Evolutionary conservation across 164 flowering plant species (phyloP).

Genomic region (Magnolia kwangsiensis): DNA sequence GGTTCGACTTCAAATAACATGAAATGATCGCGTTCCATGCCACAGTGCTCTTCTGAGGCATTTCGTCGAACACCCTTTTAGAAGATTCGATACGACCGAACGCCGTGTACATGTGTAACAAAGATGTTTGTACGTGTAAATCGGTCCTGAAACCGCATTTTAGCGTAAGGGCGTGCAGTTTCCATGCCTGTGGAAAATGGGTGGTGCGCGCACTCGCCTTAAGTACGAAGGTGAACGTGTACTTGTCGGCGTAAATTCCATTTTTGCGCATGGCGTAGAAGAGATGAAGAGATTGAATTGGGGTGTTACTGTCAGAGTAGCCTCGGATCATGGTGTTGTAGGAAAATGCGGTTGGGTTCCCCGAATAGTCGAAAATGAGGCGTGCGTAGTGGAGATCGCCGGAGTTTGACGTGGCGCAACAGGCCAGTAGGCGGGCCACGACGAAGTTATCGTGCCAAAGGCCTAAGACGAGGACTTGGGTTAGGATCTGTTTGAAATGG

Average conservation of each 20-base stretch:
- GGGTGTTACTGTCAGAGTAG: conserved; percentile 9
- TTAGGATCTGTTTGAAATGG: conserved; percentile 22
- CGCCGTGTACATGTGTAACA: conserved; percentile 14
- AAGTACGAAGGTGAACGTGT: conserved; percentile 13
- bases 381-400: conserved; percentile 13
- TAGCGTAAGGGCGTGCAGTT: not conserved
- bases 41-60: conserved; percentile 12
- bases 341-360: conserved; percentile 10
- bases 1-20: conserved; percentile 7
- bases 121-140: not conserved
- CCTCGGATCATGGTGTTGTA: conserved; percentile 19
- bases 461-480: conserved; percentile 7
- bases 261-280: conserved; percentile 2
- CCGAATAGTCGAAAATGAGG: conserved; percentile 11
- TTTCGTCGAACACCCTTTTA: conserved; percentile 11
- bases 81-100: not conserved
- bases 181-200: not conserved
- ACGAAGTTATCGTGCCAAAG: conserved; percentile 1
- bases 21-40: conserved; percentile 16
- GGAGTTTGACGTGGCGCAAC: conserved; percentile 3
- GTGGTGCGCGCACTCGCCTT: conserved; percentile 11
- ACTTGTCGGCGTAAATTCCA: not conserved
- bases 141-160: not conserved
- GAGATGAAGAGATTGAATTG: conserved; percentile 1
- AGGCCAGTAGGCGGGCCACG: conserved; percentile 3